Evolutionary conservation across 2,329 filamentous ascomycete genomes (phyloP), one percentile per base, ranked within the genome.

Genomic region (Aureobasidium subglaciale): DNA sequence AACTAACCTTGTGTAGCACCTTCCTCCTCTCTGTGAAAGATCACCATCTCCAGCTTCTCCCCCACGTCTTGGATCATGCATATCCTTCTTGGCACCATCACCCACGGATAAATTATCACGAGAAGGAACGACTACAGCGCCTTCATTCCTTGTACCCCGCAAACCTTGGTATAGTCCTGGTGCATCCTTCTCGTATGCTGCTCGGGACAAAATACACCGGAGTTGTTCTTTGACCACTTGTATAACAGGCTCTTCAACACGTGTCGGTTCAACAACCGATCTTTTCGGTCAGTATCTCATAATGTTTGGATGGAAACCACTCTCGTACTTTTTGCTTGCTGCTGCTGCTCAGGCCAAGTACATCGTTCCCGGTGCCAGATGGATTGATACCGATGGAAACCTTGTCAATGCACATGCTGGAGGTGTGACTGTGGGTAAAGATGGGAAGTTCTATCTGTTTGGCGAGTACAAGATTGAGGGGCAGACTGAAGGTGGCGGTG

Each of bases 341-440:
- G 60, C 57, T 2, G 54, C 59, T 20, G 73, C 34, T 5, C 32
- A 45, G 1, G 61, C 74, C 11, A 80, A 76, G 64, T 85, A 79
- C 67, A 84, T 85, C 45, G 80, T 84, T 2, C 82, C 82, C 0
- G 82, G 81, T 3, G 81, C 73, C 0, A 71, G 80, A 64, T 85
- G 82, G 82, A 73, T 69, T 16, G 82, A 84, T 60, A 85, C 79
- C 0, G 74, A 81, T 2, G 81, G 81, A 0, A 75, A 78, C n/a
- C 64, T 83, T 11, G 76, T 84, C 53, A 84, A 82, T 52, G 81
- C 81, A 1, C 82, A 85, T 63, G 82, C 82, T 1, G 82, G 82
- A 1, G 77, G 76, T 11, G 70, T 85, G 6, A 75, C 0, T 84
- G 77, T 68, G 78, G 76, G 42, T 22, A 24, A 32, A 25, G 42